Base-by-base conservation (phyloP, 2,329 filamentous ascomycete genomes). In the Cladosporium sp. region DNA sequence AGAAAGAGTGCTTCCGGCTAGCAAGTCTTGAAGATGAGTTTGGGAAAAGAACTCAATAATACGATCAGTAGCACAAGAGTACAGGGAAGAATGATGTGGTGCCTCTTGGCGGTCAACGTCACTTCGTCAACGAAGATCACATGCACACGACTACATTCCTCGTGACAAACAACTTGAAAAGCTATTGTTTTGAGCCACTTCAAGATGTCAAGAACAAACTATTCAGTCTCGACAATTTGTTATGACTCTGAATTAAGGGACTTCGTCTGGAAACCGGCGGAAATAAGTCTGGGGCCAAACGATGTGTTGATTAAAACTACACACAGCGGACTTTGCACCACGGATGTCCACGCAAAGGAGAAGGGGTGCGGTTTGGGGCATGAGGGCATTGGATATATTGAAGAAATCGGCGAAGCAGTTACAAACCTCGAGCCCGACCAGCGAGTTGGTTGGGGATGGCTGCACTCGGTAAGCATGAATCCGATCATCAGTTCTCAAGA, bases 341-440 rank as follows among this genome's bases (percentile, higher is more conserved):
- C 66, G 6, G 66, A 69, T 50, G 64, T 69, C 4, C 65, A 69
- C 43, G 65, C 65, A 15, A 68, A 68, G 41, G 54, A 55, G 3
- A 62, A 60, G 47, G 57, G 58, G 27, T 66, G 62, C 41, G 64
- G 64, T 12, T 66, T 79, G 1, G 77, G 77, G 5, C 76, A 80
- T 56, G 77, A 80, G 59, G 75, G 77, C 43, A 69, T 74, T 27
- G 77, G 77, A 36, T 42, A 73, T 22, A 66, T 79, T 9, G 66
- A 71, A 50, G 61, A 61, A 15, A 53, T 73, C 34, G 76, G 75
- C 7, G 54, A 63, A 3, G 57, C 54, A 2, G 72, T 73, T 27
- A 70, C 58, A 17, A 59, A 58, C 18, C 61, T 75, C 53, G 64
- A 68, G 40, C 60, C 65, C 24, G 73, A 74, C 8, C 70, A 78